Evolutionary conservation across 495 filamentous ascomycete species (phyloP), one percentile per base, ranked within the genome.

Genomic region (Pyrenula aspistea): DNA sequence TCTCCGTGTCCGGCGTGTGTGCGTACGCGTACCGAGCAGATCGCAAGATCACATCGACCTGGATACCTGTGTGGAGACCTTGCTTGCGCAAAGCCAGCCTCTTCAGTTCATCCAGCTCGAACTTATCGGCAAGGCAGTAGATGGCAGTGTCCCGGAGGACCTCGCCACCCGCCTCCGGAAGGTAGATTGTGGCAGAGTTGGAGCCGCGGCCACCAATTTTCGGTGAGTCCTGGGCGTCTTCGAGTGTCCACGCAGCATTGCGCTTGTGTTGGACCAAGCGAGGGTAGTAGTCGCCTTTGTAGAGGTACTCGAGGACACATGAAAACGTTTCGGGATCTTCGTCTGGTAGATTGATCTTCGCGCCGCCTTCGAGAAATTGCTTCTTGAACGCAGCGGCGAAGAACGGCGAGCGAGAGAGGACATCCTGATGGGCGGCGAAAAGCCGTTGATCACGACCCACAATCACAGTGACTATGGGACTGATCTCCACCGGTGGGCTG

Each of bases 11-110:
- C 61, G 89, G 89, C 56, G 91, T 95, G 80, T 95, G 83, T 67
- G 87, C 90, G 72, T 96, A 95, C 67, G 89, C 89, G 73, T 89
- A 96, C 64, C 89, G 88, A 60, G 90, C 89, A 67, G 85, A 90
- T 68, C 85, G 82, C 68, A 96, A 80, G 70, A 96, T 91, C 60
- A 88, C 88, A 68, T 83, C 84, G 68, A 89, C 84, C 61, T 90
- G 81, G 65, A 95, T 89, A 55, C 89, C 89, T 60, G 71, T 79
- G 73, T 91, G 90, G 70, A 95, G 79, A 55, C 91, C 90, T 71
- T 95, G 91, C 78, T 96, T 96, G 68, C 88, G 83, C 60, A 96
- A 81, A 67, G 90, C 83, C 67, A 96, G 79, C 61, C 80, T 78
- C 77, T 95, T 91, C 69, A 96, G 81, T 61, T 89, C 89, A 52